Conservation (phyloP, 805 yeast species). For the Millerozyma acaciae region DNA sequence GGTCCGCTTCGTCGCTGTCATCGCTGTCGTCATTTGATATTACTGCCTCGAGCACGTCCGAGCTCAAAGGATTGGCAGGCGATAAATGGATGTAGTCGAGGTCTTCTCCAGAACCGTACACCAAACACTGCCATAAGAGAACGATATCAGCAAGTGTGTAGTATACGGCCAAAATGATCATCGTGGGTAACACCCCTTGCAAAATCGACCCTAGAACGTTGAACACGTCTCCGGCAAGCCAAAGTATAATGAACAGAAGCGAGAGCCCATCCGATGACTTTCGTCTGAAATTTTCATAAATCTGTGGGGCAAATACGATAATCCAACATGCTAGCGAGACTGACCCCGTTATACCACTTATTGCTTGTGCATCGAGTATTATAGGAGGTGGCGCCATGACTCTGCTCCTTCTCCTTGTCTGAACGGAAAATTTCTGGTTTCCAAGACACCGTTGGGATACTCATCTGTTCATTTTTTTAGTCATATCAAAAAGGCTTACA, state of each 20-base stretch:
- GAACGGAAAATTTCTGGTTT: too few relatives aligned
- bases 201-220: conserved; percentile 87
- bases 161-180: conserved; percentile 88
- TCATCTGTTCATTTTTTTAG: too few relatives aligned
- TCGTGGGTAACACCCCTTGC: conserved; percentile 90
- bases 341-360: conserved; percentile 78
- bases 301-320: conserved; percentile 95
- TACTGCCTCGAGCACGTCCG: conserved; percentile 62
- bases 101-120: conserved; percentile 61
- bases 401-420: too few relatives aligned
- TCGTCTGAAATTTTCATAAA: conserved; percentile 83
- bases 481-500: too few relatives aligned
- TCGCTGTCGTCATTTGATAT: conserved; percentile 30
- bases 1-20: conserved; percentile 21
- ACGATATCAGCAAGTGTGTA: conserved; percentile 90
- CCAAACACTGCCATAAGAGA: conserved; percentile 75
- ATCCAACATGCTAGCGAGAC: conserved; percentile 97
- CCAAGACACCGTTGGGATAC: too few relatives aligned
- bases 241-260: conserved; percentile 74
- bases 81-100: conserved; percentile 77
- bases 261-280: conserved; percentile 90
- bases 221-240: conserved; percentile 93
- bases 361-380: conserved; percentile 61
- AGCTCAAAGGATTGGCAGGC: conserved; percentile 83
- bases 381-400: conserved; percentile 60